These are phyloP conservation scores for Anisodus acutangulus DNA, from an alignment of 257 asterid genomes.

Conservation along the genomic window DNA sequence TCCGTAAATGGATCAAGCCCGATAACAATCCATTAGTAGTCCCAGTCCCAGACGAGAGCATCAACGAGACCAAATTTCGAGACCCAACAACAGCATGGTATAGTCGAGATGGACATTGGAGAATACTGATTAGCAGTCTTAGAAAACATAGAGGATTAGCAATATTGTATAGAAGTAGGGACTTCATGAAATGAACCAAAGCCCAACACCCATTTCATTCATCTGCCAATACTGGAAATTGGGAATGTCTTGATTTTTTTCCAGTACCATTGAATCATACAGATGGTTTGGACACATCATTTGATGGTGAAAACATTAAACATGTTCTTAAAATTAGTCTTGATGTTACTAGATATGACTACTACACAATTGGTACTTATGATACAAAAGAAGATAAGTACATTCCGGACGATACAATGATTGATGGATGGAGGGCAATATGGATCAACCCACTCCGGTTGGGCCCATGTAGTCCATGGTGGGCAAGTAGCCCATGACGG, in stretches of 20 bases:
- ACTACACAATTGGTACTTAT: conserved; percentile 2
- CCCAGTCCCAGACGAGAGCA: background rate
- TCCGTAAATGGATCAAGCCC: conserved; percentile 39
- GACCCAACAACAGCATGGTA: conserved; percentile 44
- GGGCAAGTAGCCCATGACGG: too few relatives aligned
- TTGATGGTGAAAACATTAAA: background rate
- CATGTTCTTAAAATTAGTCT: conserved; percentile 26
- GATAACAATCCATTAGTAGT: conserved; percentile 32
- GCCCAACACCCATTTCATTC: conserved; percentile 11
- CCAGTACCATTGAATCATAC: background rate
- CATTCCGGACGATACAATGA: background rate
- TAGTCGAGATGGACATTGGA: conserved; percentile 35
- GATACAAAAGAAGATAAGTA: background rate
- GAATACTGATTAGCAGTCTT: conserved; percentile 18
- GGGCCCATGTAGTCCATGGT: too few relatives aligned
- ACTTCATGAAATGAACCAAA: conserved; percentile 11
- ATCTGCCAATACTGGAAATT: background rate
- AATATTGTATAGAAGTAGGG: conserved; percentile 32
- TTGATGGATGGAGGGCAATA: background rate
- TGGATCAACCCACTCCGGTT: too few relatives aligned
- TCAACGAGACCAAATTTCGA: conserved; percentile 31
- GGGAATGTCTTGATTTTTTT: conserved; percentile 22
- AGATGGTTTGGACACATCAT: background rate
- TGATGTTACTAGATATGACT: background rate
- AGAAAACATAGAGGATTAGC: conserved; percentile 29